A percentile compares a stretch with the other conserved stretches of the same genome.
Evolutionary conservation across 805 yeast species (phyloP).

Genomic region (Suhomyces sp.): DNA sequence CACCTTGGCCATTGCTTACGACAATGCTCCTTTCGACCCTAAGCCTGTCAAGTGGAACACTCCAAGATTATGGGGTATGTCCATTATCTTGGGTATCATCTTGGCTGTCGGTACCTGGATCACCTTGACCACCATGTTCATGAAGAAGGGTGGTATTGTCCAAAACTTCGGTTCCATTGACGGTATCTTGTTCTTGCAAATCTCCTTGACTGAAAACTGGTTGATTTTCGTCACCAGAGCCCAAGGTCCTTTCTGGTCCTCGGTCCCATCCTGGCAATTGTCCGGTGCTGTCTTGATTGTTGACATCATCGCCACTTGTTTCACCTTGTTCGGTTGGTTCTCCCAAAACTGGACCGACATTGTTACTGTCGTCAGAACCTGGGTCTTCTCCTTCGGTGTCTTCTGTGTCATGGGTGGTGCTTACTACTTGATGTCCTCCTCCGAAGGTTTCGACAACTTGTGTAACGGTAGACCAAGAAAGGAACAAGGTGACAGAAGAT

Average conservation of each 20-base stretch:
- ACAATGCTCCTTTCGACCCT: constrained; percentile 93
- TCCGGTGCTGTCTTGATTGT: constrained; percentile 89
- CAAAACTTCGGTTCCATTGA: constrained; percentile 94
- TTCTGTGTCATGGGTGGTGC: constrained; percentile 97
- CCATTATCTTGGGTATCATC: constrained; percentile 78
- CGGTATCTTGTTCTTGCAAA: constrained; percentile 87
- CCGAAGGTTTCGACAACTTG: constrained; percentile 75
- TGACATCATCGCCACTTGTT: constrained; percentile 88
- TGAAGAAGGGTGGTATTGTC: constrained; percentile 87
- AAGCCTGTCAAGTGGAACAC: constrained; percentile 94
- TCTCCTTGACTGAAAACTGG: constrained; percentile 96
- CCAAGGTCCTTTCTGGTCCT: constrained; percentile 98
- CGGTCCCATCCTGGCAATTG: constrained; percentile 94
- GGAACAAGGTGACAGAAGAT: constrained; percentile 50
- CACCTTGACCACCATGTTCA: constrained; percentile 89
- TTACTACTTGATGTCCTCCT: constrained; percentile 86
- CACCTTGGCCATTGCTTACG: constrained; percentile 95
- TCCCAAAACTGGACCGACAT: constrained; percentile 96
- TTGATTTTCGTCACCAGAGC: constrained; percentile 95
- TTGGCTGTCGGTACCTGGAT: constrained; percentile 94
- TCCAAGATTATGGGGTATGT: constrained; percentile 97
- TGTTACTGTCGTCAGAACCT: constrained; percentile 89
- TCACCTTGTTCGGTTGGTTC: constrained; percentile 96
- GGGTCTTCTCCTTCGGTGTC: constrained; percentile 95
- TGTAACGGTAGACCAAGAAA: constrained; percentile 76